Percentiles rank a stretch among this genome's conserved stretches.
Evolutionary conservation across 129 eudicot species (phyloP).

Genomic region (Artemisia argyi): DNA sequence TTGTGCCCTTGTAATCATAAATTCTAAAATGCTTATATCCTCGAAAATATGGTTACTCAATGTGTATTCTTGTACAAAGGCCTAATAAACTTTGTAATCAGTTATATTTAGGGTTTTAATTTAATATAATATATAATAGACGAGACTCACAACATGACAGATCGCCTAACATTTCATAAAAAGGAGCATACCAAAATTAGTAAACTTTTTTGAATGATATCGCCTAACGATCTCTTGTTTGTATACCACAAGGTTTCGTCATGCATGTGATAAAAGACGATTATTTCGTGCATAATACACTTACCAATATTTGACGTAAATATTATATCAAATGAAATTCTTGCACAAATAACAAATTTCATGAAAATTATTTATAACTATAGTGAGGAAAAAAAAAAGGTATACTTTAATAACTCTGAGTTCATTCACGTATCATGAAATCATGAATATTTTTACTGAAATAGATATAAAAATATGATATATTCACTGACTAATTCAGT

Average conservation of each 20-base stretch:
- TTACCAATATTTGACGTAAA: slow-evolving; percentile 1
- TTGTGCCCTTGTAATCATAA: no score
- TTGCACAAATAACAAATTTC: neutral
- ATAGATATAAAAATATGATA: no score
- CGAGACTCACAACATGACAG: slow-evolving; percentile 21
- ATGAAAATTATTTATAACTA: no score
- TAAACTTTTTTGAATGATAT: slow-evolving; percentile 26
- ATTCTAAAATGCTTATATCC: neutral
- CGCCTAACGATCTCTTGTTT: slow-evolving; percentile 35
- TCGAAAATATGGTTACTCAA: slow-evolving; percentile 10
- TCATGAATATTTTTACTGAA: no score
- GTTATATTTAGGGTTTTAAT: neutral
- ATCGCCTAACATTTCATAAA: slow-evolving; percentile 33
- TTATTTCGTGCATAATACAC: slow-evolving; percentile 18
- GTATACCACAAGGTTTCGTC: slow-evolving; percentile 10
- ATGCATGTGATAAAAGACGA: slow-evolving; percentile 24
- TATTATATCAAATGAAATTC: neutral
- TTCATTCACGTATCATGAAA: no score
- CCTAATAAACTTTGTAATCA: slow-evolving; percentile 11
- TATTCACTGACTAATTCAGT: no score
- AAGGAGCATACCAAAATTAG: slow-evolving; percentile 27
- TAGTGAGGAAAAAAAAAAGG: no score
- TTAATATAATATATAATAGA: slow-evolving; percentile 13
- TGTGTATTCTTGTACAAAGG: slow-evolving; percentile 22
- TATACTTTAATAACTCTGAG: no score